phyloP scores from a whole-genome alignment of 2,329 filamentous ascomycete species.

The Drechmeria coniospora region DNA sequence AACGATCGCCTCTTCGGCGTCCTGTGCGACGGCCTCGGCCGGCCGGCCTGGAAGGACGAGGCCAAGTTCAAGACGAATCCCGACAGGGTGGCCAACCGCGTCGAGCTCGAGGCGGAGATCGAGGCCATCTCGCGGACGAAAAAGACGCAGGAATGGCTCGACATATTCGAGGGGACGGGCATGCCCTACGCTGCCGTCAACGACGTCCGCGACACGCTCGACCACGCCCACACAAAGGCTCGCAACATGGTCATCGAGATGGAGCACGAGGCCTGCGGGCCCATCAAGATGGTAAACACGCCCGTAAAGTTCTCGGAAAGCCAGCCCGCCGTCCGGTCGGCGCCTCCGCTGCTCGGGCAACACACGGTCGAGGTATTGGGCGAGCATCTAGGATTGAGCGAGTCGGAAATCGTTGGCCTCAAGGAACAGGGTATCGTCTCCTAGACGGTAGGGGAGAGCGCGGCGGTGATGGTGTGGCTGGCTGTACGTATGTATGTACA shows the following conservation, averaged over 20 bases:
- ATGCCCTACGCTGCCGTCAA: conserved; percentile 91
- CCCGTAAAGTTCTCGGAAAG: conserved; percentile 88
- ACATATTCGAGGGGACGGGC: conserved; percentile 73
- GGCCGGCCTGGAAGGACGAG: conserved; percentile 44
- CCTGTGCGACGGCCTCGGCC: conserved; percentile 43
- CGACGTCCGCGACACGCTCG: conserved; percentile 71
- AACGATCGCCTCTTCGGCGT: conserved; percentile 56
- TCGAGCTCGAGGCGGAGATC: conserved; percentile 62
- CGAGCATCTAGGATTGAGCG: conserved; percentile 44
- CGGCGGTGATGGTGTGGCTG: too few relatives aligned
- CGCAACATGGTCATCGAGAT: conserved; percentile 83
- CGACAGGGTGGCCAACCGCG: conserved; percentile 53
- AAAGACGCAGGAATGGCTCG: conserved; percentile 79
- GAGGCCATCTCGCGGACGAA: conserved; percentile 58
- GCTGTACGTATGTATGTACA: too few relatives aligned
- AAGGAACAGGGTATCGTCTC: conserved; percentile 52
- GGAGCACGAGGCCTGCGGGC: conserved; percentile 68
- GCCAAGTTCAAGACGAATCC: conserved; percentile 45
- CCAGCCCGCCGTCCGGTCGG: conserved; percentile 56
- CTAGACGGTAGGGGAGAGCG: too few relatives aligned
- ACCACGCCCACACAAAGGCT: conserved; percentile 71
- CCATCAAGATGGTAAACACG: conserved; percentile 81
- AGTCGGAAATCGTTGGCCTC: conserved; percentile 43
- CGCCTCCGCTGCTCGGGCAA: conserved; percentile 74
- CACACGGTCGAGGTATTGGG: conserved; percentile 67